phyloP scores from a whole-genome alignment of 805 yeast genomes.

The Spathaspora passalidarum region DNA sequence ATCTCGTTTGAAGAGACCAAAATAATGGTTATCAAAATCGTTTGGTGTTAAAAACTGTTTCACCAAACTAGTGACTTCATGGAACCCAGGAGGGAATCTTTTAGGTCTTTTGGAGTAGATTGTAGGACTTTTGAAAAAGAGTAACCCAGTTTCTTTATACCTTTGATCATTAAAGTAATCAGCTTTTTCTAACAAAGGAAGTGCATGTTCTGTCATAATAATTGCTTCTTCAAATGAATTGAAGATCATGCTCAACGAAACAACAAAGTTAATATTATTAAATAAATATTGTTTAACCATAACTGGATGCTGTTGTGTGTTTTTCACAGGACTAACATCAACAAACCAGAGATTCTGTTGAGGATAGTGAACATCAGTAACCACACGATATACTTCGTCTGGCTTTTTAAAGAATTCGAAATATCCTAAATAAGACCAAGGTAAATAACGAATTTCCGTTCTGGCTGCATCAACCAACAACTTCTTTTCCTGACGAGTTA shows the following conservation, averaged over 20 bases:
- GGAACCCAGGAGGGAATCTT: conserved; percentile 24
- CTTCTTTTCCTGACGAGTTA: conserved; percentile 11
- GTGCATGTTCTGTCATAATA: conserved; percentile 23
- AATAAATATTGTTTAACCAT: conserved; percentile 8
- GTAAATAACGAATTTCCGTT: conserved; percentile 13
- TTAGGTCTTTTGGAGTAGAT: conserved; percentile 15
- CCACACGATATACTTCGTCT: conserved; percentile 4
- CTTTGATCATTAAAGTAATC: conserved; percentile 16
- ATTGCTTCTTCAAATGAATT: conserved; percentile 30
- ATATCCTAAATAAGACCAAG: conserved; percentile 10
- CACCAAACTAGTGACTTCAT: conserved; percentile 25
- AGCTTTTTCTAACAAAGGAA: conserved; percentile 20
- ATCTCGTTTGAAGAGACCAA: conserved; percentile 14
- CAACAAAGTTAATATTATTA: conserved; percentile 14
- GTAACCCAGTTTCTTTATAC: conserved; percentile 21
- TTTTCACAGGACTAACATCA: conserved; percentile 18
- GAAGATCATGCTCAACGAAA: conserved; percentile 25
- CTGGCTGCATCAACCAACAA: conserved; percentile 13
- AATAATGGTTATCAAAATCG: conserved; percentile 15
- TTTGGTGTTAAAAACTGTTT: conserved; percentile 18
- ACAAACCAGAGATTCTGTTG: conserved; percentile 27
- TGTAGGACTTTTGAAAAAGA: conserved; percentile 28
- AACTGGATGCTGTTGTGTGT: conserved; percentile 13
- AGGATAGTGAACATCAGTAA: conserved; percentile 14
- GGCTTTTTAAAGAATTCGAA: neutral